Base-by-base conservation (phyloP, 2,329 filamentous ascomycete species). In the Microthyrium microscopicum region DNA sequence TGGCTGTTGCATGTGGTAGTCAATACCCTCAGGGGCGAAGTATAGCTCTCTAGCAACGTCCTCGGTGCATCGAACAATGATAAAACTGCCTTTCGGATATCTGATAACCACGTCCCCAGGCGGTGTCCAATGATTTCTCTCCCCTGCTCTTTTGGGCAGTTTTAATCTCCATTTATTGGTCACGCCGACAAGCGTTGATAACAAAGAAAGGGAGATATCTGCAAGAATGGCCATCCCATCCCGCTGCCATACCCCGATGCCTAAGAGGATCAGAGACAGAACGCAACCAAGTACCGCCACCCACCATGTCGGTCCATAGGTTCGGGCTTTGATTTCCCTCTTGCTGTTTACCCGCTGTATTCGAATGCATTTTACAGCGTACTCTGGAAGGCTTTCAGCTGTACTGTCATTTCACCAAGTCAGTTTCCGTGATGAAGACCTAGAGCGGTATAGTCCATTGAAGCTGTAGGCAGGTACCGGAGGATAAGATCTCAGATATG, bases 171-270 rank as follows among this genome's bases (percentile, higher is more conserved):
- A 68, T 33, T 63, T 63, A 41, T 65, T 66, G 31, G 55, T 57
- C 19, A 58, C 40, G 5, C 64, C 64, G 21, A 64, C 60, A 5
- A 66, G 45, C 3, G 56, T 62, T 5, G 63, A 62, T 12, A 68
- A 52, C 4, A 59, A 43, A 3, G 62, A 65, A 4, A 68, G 51
- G 1, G 60, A 49, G 20, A 61, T 41, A 3, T 57, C 62, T 2
- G 64, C 59, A 7, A 66, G 38, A 15, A 66, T 44, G 3, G 62
- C 64, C 55, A 66, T 62, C 38, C 62, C 64, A 42, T 67, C 64
- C 3, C 54, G 43, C 20, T 53, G 52, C 26, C 49, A 47, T 37
- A 66, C 56, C 1, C 62, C 62, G 2, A 60, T 41, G 4, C 44
- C 53, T 17, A 68, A 47, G 3, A 68, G 49, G 12, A 54, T 44